Conservation (phyloP, 108 stramenopile genomes). For the Fistulifera solaris region DNA sequence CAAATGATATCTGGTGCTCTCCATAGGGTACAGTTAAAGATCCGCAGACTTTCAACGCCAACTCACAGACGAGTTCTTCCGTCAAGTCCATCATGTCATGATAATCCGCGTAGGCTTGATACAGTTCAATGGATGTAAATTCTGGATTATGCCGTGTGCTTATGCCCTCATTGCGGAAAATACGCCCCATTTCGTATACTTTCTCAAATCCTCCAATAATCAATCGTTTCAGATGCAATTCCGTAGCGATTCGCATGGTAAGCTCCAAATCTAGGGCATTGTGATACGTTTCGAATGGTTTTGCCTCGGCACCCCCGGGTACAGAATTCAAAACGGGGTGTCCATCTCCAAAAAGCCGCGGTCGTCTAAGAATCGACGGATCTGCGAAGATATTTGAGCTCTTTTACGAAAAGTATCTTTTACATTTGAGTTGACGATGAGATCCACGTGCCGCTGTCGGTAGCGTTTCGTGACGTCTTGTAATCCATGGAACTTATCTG, state of each 20-base stretch:
- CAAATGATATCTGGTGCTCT: constrained; percentile 69
- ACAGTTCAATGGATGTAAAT: constrained; percentile 97
- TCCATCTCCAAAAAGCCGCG: constrained; percentile 97
- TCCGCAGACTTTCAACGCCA: constrained; percentile 72
- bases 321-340: constrained; percentile 89
- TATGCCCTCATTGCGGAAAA: constrained; percentile 99
- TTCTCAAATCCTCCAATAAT: constrained; percentile 95
- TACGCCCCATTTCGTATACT: constrained; percentile 97
- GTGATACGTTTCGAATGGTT: constrained; percentile 97
- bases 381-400: constrained; percentile 77
- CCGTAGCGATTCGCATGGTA: constrained; percentile 97
- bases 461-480: constrained; percentile 92
- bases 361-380: constrained; percentile 84
- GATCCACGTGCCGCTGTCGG: constrained; percentile 88
- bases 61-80: constrained; percentile 74
- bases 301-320: constrained; percentile 96
- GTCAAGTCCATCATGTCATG: constrained; percentile 96
- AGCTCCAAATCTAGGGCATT: constrained; percentile 89
- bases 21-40: constrained; percentile 71
- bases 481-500: constrained; percentile 94
- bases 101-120: constrained; percentile 97
- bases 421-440: constrained; percentile 92
- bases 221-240: constrained; percentile 93
- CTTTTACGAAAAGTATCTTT: constrained; percentile 87
- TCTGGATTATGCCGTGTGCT: constrained; percentile 98